Percentiles rank a stretch among this genome's conserved stretches.
These are phyloP conservation scores for Myriosclerotinia scirpicola DNA, from an alignment of 2,329 filamentous ascomycete genomes.

Conservation along the genomic window DNA sequence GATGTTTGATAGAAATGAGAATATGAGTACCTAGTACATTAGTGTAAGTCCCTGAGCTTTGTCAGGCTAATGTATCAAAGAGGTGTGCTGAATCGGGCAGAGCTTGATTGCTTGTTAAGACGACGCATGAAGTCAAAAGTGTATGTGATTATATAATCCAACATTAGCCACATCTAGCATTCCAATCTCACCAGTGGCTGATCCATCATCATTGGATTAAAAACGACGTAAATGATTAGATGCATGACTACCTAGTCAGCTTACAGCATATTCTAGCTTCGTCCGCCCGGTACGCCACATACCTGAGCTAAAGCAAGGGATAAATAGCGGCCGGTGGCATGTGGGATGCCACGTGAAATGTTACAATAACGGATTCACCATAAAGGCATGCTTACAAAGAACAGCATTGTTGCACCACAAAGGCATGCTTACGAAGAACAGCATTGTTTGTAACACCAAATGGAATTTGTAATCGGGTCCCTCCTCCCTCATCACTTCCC, in stretches of 20 bases:
- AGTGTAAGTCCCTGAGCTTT: not conserved
- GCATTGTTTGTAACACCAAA: not conserved
- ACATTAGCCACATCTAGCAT: not conserved
- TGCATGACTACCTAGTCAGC: not conserved
- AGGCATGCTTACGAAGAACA: not conserved
- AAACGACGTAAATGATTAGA: not conserved
- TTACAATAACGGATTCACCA: not conserved
- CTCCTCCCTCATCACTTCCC: not conserved
- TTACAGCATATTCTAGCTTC: not conserved
- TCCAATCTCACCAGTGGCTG: not conserved
- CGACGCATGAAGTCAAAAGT: not conserved
- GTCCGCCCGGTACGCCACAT: too few relatives aligned
- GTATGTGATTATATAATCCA: not conserved
- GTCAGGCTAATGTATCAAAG: not conserved
- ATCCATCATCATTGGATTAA: not conserved
- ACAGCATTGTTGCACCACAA: not conserved
- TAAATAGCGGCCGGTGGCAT: conserved; percentile 4
- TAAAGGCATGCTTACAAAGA: conserved; percentile 3
- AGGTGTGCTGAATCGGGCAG: not conserved
- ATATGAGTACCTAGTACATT: not conserved
- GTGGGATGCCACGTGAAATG: not conserved
- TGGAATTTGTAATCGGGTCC: not conserved
- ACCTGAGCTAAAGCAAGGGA: conserved; percentile 1
- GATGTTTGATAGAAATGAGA: not conserved
- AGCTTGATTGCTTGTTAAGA: not conserved